Base-by-base conservation (phyloP, 2,329 filamentous ascomycete genomes). In the Amphichorda felina region DNA sequence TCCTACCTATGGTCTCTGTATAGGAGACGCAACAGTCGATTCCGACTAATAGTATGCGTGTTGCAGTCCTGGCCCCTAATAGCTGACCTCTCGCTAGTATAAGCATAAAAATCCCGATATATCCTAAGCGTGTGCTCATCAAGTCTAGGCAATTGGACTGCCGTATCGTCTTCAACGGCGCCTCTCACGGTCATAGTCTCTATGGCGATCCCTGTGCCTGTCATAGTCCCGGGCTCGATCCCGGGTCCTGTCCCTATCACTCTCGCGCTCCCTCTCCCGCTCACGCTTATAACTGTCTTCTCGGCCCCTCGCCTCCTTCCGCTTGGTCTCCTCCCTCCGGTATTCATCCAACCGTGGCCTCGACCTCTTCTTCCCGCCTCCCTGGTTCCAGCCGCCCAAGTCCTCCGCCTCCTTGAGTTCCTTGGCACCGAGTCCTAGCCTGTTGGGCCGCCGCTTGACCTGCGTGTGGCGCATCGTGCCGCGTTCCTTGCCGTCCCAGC, bases 401-500 rank as follows among this genome's bases (percentile, higher is more conserved):
- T 93, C 84, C 41, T 84, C 70, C 16, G 66, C 72, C 26, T 70
- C 75, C 32, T 82, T 76, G 13, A 86, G 70, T 49, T 86, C 78
- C 51, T 89, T 94, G 9, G 88, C 88, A 4, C 89, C 91, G 7
- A 96, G 79, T 0, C 91, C 91, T 8, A 96, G 66, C 38, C 93
- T 70, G 39, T 86, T 86, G 13, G 86, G 80, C 34, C 88, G 74
- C 35, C 78, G 70, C 50, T 82, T 79, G 42, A 75, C 79, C 25
- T 77, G 66, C 44, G 82, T 82, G 4, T 61, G 55, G 5, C 61
- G 55, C 31, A 59, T 66, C 3, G 64, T 56, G 2, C 66, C 69
- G 32, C 65, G 60, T 41, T 68, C 63, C 37, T 76, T 72, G 56
- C 60, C 80, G 64, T 95, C 87, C 88, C 89, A 95, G 8, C 91